These are phyloP conservation scores for Boletus tomentosulus DNA, from an alignment of 768 basidiomycete species.

Conservation along the genomic window DNA sequence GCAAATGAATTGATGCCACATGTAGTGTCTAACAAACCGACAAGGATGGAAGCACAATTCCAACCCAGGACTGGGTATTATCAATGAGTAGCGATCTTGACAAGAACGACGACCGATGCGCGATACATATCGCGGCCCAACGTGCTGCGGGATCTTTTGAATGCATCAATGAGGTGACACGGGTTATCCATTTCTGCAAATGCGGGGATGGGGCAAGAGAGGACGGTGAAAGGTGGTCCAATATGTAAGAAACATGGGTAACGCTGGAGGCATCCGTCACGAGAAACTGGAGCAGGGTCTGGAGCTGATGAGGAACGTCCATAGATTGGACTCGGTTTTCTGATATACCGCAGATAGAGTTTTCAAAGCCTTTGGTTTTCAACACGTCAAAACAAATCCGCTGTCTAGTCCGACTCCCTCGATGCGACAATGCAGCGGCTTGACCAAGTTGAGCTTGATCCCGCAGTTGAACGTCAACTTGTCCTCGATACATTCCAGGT, in stretches of 20 bases:
- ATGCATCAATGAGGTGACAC: slow-evolving; percentile 69
- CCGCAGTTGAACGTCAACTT: slow-evolving; percentile 50
- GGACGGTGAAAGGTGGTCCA: slow-evolving; percentile 51
- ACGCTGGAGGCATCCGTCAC: slow-evolving; percentile 63
- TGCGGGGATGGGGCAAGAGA: slow-evolving; percentile 60
- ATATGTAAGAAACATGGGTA: slow-evolving; percentile 53
- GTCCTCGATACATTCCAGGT: slow-evolving; percentile 57
- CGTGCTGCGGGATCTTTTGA: slow-evolving; percentile 73
- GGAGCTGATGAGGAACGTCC: slow-evolving; percentile 52
- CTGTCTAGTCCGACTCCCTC: not conserved
- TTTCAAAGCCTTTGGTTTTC: slow-evolving; percentile 21
- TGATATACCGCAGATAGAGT: too few species aligned
- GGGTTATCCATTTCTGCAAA: slow-evolving; percentile 69
- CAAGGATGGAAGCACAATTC: slow-evolving; percentile 57
- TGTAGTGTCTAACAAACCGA: slow-evolving; percentile 51
- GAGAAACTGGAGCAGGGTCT: slow-evolving; percentile 62
- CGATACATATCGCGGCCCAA: slow-evolving; percentile 79
- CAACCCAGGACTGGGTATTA: slow-evolving; percentile 69
- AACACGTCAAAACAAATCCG: slow-evolving; percentile 30
- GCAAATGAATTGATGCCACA: slow-evolving; percentile 11
- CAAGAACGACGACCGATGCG: slow-evolving; percentile 56
- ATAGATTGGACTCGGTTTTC: slow-evolving; percentile 23
- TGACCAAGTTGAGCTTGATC: slow-evolving; percentile 40
- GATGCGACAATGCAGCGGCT: slow-evolving; percentile 23
- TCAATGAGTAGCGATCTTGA: slow-evolving; percentile 64